These are phyloP conservation scores for Mycotypha africana DNA, from an alignment of 371 early-diverging fungal species.

Conservation along the genomic window DNA sequence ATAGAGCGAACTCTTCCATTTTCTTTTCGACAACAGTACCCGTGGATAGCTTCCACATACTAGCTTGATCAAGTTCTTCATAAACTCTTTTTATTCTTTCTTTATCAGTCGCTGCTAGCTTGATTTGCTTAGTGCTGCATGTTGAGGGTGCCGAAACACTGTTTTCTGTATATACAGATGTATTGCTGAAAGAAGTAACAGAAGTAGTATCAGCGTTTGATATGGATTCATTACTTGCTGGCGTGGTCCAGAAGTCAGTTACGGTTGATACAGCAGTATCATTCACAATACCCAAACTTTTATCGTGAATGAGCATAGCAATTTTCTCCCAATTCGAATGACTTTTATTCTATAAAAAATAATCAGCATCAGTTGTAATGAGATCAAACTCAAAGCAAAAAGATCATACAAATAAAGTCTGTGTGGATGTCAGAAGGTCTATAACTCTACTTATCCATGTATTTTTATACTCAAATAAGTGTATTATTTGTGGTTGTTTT, in stretches of 20 bases:
- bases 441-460: no score
- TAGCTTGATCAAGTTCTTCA: conserved; percentile 5
- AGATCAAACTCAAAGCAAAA: no score
- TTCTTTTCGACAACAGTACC: conserved; percentile 10
- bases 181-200: no score
- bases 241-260: no score
- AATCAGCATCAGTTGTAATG: no score
- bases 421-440: no score
- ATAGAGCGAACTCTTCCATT: conserved; percentile 13
- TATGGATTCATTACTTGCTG: no score
- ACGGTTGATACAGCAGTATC: background rate
- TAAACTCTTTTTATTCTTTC: conserved; percentile 6
- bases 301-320: conserved; percentile 7
- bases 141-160: background rate
- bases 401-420: no score
- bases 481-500: no score
- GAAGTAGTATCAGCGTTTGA: no score
- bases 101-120: conserved; percentile 9
- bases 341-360: conserved; percentile 7
- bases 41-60: conserved; percentile 10
- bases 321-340: conserved; percentile 12
- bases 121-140: conserved; percentile 7
- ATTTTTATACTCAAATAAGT: no score
- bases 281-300: conserved; percentile 6
- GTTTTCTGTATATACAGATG: conserved; percentile 1